Conservation (phyloP, 495 filamentous ascomycete species). For the Penicillium silybi region DNA sequence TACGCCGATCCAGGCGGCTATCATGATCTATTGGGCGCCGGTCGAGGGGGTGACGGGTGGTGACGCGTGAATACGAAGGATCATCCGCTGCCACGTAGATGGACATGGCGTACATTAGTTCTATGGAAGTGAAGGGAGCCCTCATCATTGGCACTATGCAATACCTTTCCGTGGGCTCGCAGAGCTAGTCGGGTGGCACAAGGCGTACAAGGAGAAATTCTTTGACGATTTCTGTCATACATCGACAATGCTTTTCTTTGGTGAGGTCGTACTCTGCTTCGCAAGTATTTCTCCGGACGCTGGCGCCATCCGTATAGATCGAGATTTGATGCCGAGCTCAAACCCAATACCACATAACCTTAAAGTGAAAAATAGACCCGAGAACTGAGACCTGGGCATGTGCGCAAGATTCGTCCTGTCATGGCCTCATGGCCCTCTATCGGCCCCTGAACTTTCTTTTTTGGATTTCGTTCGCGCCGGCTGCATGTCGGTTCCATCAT, state of each 20-base stretch:
- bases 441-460: background rate
- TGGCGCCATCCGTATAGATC: background rate
- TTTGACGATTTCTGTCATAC: background rate
- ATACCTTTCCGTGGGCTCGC: background rate
- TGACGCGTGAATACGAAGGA: background rate
- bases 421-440: background rate
- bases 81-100: conserved; percentile 11
- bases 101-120: background rate
- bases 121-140: conserved; percentile 11
- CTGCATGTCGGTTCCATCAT: background rate
- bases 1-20: background rate
- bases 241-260: conserved; percentile 1
- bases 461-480: background rate
- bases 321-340: background rate
- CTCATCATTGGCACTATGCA: conserved; percentile 8
- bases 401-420: background rate
- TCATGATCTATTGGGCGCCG: background rate
- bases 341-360: conserved; percentile 6
- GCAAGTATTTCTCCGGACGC: background rate
- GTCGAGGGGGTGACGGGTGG: background rate
- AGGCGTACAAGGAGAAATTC: too few relatives aligned
- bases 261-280: background rate
- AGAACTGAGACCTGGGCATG: too few relatives aligned
- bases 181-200: background rate
- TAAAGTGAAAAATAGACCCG: conserved; percentile 3